Base-by-base conservation (phyloP, 2,329 filamentous ascomycete genomes). In the Ascochyta pisi region DNA sequence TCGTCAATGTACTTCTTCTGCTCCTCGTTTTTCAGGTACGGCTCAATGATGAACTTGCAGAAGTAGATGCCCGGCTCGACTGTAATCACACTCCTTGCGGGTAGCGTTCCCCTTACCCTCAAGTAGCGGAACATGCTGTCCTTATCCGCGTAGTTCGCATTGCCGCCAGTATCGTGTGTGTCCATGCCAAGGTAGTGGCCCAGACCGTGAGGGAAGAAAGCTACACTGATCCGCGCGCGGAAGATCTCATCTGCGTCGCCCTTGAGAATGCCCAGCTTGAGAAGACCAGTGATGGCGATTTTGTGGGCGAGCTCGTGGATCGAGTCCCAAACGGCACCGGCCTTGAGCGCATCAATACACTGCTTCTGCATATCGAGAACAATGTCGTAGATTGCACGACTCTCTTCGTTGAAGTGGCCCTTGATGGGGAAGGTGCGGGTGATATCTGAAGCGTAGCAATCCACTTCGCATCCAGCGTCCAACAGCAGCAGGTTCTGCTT, bases 21-120 rank as follows among this genome's bases (percentile, higher is more conserved):
- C 52, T 79, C 77, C 55, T 84, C 81, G 47, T 83, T 80, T 65
- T 89, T 81, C 70, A 90, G 84, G 70, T 87, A 88, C 19, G 85
- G 84, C 77, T 91, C 84, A 57, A 93, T 84, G 61, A 90, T 92
- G 50, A 86, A 88, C 33, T 83, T 82, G 72, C 87, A 89, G 76
- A 93, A 93, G 75, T 93, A 93, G 35, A 88, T 87, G 19, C 95
- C 95, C 12, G 95, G 95, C 80, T 99, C 95, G 35, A 98, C 94
- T 0, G 95, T 99, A 49, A 99, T 88, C 23, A 99, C 91, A 45
- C 89, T 89, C 7, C 90, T 89, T 0, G 87, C 88, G 0, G 92
- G 91, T 43, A 97, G 76, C 22, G 78, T 83, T 12, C 90, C 89
- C 49, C 95, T 82, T 35, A 96, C 88, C 40, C 95, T 83, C 57